Evolutionary conservation across 139 green algal genomes (phyloP).

Genomic region (Medakamo hakoo): DNA sequence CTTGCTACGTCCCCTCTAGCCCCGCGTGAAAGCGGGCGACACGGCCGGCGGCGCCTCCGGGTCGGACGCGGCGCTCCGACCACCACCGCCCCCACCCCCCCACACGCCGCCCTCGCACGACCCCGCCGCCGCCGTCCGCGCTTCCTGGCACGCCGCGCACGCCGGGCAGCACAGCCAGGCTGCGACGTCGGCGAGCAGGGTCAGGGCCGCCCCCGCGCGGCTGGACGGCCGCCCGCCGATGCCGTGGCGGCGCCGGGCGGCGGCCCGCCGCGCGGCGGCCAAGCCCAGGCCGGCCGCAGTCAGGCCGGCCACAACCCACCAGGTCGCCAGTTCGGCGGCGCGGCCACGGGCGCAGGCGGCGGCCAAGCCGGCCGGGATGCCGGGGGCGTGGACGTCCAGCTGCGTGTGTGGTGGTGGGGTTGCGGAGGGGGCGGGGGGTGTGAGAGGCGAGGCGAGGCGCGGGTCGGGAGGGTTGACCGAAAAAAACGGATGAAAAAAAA

Average conservation of each 20-base stretch:
- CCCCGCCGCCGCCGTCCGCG: background rate
- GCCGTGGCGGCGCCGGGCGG: background rate
- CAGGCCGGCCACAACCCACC: background rate
- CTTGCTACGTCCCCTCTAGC: too few species aligned
- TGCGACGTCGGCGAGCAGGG: background rate
- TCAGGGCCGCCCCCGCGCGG: too few species aligned
- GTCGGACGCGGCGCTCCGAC: too few species aligned
- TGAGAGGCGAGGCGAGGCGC: too few species aligned
- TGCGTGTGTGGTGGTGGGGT: too few species aligned
- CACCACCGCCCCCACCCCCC: too few species aligned
- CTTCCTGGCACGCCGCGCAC: constrained; percentile 1
- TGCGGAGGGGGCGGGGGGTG: too few species aligned
- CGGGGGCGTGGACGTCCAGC: background rate
- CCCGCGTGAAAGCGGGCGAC: too few species aligned
- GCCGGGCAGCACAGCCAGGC: constrained; percentile 2
- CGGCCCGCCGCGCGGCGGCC: background rate
- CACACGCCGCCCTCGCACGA: background rate
- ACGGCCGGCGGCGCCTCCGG: too few species aligned
- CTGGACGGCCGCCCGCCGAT: background rate
- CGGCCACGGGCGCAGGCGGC: background rate
- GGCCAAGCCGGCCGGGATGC: background rate
- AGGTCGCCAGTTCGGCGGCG: too few species aligned
- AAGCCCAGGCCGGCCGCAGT: background rate
- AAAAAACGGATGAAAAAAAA: too few species aligned
- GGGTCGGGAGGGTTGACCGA: too few species aligned